Conservation (phyloP, 208 protist species). For the Wallacemonas sp. region DNA sequence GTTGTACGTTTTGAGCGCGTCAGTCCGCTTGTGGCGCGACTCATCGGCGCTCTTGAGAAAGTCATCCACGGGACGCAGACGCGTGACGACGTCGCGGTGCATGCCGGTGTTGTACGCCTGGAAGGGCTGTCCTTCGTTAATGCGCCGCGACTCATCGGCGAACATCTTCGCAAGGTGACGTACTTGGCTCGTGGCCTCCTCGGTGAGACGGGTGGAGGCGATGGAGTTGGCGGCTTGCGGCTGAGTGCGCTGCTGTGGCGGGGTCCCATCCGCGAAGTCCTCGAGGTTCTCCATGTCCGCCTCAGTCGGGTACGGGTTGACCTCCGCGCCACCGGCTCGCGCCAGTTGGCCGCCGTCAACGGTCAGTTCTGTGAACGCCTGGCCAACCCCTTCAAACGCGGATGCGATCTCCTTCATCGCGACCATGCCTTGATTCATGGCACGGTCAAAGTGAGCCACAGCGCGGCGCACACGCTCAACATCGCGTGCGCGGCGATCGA, state of each 20-base stretch:
- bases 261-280: slow-evolving; percentile 7
- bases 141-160: slow-evolving; percentile 44
- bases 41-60: slow-evolving; percentile 37
- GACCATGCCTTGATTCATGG: slow-evolving; percentile 52
- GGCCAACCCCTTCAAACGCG: slow-evolving; percentile 58
- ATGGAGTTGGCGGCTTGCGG: slow-evolving; percentile 19
- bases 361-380: slow-evolving; percentile 59
- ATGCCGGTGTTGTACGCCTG: slow-evolving; percentile 62
- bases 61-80: slow-evolving; percentile 50
- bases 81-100: slow-evolving; percentile 61
- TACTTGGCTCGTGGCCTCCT: slow-evolving; percentile 46
- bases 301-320: slow-evolving; percentile 30
- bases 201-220: slow-evolving; percentile 34
- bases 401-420: slow-evolving; percentile 71
- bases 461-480: slow-evolving; percentile 40
- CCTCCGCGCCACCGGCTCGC: slow-evolving; percentile 12
- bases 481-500: slow-evolving; percentile 44
- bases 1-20: slow-evolving; percentile 45
- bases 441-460: slow-evolving; percentile 51
- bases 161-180: slow-evolving; percentile 48
- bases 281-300: slow-evolving; percentile 26
- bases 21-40: slow-evolving; percentile 28
- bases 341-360: slow-evolving; percentile 14
- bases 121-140: slow-evolving; percentile 61
- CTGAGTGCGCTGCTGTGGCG: background rate